phyloP scores from a whole-genome alignment of 495 filamentous ascomycete species.

The Cetradonia linearis region DNA sequence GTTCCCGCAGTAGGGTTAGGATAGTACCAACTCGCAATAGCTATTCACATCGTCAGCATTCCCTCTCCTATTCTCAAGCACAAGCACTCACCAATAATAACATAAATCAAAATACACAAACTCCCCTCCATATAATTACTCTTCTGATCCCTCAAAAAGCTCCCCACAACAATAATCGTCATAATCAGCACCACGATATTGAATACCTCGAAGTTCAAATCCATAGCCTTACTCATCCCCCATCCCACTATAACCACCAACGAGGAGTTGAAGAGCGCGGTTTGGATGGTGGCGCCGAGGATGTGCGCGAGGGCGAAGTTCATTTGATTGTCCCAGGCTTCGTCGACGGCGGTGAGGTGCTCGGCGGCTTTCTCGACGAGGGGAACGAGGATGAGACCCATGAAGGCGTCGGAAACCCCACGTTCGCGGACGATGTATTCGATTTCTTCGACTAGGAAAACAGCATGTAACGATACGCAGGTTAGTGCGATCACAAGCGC shows the following conservation, averaged over 20 bases:
- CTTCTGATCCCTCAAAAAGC: constrained; percentile 70
- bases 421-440: constrained; percentile 54
- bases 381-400: constrained; percentile 64
- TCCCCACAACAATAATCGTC: constrained; percentile 75
- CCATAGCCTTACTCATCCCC: constrained; percentile 61
- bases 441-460: constrained; percentile 75
- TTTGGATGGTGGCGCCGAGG: constrained; percentile 80
- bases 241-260: constrained; percentile 78
- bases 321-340: constrained; percentile 79
- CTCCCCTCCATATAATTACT: constrained; percentile 72
- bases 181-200: constrained; percentile 80
- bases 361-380: constrained; percentile 88
- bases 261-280: constrained; percentile 78
- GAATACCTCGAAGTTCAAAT: constrained; percentile 80
- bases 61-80: too few species aligned
- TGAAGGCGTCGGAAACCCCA: constrained; percentile 64
- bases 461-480: constrained; percentile 69
- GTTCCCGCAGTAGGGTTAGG: constrained; percentile 6
- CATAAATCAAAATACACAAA: constrained; percentile 54
- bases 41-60: constrained; percentile 1
- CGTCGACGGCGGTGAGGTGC: constrained; percentile 81
- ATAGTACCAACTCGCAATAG: constrained; percentile 22
- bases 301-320: constrained; percentile 90
- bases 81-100: constrained; percentile 45
- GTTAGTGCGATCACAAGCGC: constrained; percentile 57